Percentiles rank a stretch among this genome's conserved stretches.
Conservation (phyloP, 73 alveolate species). For the Symbiodinium pilosum region DNA sequence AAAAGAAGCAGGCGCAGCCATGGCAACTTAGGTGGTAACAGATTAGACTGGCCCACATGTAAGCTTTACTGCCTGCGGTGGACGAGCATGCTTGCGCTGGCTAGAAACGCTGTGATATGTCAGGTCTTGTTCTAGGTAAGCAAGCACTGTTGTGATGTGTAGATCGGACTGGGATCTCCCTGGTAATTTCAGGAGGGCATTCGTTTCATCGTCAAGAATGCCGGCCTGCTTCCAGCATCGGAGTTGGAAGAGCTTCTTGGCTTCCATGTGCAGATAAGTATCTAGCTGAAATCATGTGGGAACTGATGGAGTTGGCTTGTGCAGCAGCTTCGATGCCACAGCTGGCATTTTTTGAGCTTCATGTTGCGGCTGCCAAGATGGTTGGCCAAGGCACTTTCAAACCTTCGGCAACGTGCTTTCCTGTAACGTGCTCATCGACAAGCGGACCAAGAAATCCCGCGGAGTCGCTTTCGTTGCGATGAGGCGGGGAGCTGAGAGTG, state of each 20-base stretch:
- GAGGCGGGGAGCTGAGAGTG: not conserved
- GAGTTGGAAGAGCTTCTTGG: conserved; percentile 23
- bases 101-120: too few relatives aligned
- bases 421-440: conserved; percentile 59
- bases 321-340: too few relatives aligned
- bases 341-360: too few relatives aligned
- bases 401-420: conserved; percentile 36
- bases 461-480: conserved; percentile 45
- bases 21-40: too few relatives aligned
- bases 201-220: conserved; percentile 42
- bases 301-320: too few relatives aligned
- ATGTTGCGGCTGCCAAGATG: too few relatives aligned
- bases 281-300: too few relatives aligned
- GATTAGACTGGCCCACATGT: too few relatives aligned
- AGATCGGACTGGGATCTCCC: not conserved
- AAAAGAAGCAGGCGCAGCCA: conserved; percentile 9
- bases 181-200: conserved; percentile 26
- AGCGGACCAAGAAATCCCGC: conserved; percentile 85
- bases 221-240: conserved; percentile 9
- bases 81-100: too few relatives aligned
- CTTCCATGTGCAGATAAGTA: too few relatives aligned
- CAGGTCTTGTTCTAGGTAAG: not conserved
- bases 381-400: conserved; percentile 15
- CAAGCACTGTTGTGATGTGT: not conserved
- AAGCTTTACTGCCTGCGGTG: too few relatives aligned